Evolutionary conservation across 768 basidiomycete genomes (phyloP).

Genomic region (Tulasnella sp.): DNA sequence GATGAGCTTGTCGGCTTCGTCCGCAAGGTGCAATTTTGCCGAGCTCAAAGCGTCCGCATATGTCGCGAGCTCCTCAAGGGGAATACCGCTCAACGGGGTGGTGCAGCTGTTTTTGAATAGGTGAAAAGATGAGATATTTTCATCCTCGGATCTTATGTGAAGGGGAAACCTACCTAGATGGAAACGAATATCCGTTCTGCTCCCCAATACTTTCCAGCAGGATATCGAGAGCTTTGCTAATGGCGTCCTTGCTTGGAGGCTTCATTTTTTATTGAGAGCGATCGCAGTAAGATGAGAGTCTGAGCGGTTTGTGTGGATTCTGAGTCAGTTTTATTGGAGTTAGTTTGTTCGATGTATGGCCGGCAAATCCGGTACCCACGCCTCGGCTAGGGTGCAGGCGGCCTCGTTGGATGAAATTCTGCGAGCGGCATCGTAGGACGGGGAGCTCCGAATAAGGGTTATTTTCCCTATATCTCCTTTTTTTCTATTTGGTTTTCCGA

Average conservation of each 20-base stretch:
- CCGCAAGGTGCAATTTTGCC: not conserved
- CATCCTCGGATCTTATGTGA: too few species aligned
- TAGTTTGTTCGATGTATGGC: too few species aligned
- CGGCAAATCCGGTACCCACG: not conserved
- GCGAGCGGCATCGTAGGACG: too few species aligned
- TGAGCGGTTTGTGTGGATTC: too few species aligned
- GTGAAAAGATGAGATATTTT: not conserved
- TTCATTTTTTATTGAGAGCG: not conserved
- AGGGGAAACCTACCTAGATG: not conserved
- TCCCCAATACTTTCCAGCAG: not conserved
- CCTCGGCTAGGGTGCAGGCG: not conserved
- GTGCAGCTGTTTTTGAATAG: not conserved
- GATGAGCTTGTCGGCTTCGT: not conserved
- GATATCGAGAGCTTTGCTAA: not conserved
- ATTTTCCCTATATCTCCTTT: too few species aligned
- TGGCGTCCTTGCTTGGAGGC: not conserved
- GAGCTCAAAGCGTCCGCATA: not conserved
- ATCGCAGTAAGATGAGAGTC: too few species aligned
- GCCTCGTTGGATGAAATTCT: too few species aligned
- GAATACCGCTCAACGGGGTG: not conserved
- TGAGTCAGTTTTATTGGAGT: too few species aligned
- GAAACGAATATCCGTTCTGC: not conserved
- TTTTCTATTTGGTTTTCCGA: too few species aligned
- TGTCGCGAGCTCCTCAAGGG: not conserved
- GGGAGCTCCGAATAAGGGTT: too few species aligned